These are phyloP conservation scores for Fusarium brachygibbosum DNA, from an alignment of 2,329 filamentous ascomycete species.

Conservation along the genomic window DNA sequence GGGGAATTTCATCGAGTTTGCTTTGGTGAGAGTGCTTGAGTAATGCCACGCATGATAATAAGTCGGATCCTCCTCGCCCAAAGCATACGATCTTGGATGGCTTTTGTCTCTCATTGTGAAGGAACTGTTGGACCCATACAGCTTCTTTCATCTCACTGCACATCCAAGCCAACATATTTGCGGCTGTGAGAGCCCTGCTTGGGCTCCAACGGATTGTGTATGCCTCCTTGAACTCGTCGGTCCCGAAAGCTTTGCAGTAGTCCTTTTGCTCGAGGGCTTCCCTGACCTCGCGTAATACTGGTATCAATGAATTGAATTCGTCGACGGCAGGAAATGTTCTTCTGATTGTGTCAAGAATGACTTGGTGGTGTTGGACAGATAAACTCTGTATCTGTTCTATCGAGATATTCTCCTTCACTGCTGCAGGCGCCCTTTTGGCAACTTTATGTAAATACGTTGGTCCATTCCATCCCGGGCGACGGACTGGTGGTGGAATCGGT, in stretches of 20 bases:
- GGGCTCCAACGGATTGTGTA: conserved; percentile 22
- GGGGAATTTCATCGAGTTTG: neutral
- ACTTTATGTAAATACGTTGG: conserved; percentile 22
- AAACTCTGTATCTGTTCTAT: conserved; percentile 2
- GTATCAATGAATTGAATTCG: conserved; percentile 4
- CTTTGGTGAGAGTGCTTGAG: neutral
- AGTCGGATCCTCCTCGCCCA: conserved; percentile 14
- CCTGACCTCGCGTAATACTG: conserved; percentile 10
- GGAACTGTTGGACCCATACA: conserved; percentile 5
- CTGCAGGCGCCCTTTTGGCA: neutral
- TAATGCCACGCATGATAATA: neutral
- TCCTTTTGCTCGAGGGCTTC: conserved; percentile 22
- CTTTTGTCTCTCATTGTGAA: neutral
- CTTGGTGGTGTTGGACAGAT: conserved; percentile 6
- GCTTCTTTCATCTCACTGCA: conserved; percentile 15
- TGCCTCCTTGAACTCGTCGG: conserved; percentile 7
- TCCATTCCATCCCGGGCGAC: conserved; percentile 19
- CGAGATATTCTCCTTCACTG: neutral
- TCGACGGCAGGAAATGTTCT: conserved; percentile 7
- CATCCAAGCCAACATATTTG: conserved; percentile 16
- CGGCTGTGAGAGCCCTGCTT: conserved; percentile 2
- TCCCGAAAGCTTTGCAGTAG: conserved; percentile 10
- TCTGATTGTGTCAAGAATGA: conserved; percentile 25
- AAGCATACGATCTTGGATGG: neutral
- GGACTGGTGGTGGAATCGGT: conserved; percentile 13